phyloP scores from a whole-genome alignment of 2,329 filamentous ascomycete species.

The Nemania sp. region DNA sequence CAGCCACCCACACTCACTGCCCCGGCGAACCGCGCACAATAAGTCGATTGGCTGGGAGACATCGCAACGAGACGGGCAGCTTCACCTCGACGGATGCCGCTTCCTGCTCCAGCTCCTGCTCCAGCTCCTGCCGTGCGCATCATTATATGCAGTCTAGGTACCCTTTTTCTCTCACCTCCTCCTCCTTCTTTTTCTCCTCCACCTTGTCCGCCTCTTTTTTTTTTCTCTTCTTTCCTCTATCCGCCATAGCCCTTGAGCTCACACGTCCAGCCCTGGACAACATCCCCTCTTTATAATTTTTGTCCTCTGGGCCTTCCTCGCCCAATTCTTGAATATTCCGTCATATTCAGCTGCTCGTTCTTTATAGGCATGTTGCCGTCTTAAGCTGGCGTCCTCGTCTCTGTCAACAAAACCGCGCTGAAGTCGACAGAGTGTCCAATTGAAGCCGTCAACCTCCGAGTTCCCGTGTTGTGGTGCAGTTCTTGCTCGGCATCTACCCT shows the following conservation, averaged over 20 bases:
- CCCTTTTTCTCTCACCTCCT: not conserved
- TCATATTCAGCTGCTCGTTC: not conserved
- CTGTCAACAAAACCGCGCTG: constrained; percentile 10
- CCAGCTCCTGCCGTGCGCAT: constrained; percentile 11
- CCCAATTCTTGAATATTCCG: constrained; percentile 7
- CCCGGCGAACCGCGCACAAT: not conserved
- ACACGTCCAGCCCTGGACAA: constrained; percentile 1
- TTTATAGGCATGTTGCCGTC: not conserved
- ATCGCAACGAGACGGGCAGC: constrained; percentile 12
- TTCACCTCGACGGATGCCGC: constrained; percentile 12
- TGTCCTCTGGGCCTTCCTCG: constrained; percentile 1
- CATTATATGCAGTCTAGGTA: constrained; percentile 17
- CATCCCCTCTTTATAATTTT: constrained; percentile 1
- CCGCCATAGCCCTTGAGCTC: constrained; percentile 6
- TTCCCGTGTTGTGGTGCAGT: not conserved
- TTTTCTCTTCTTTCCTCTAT: not conserved
- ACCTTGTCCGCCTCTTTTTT: not conserved
- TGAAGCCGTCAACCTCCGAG: not conserved
- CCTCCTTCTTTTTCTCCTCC: not conserved
- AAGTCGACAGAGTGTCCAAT: constrained; percentile 5
- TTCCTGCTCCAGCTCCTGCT: not conserved
- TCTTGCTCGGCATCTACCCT: not conserved
- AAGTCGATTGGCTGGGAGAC: constrained; percentile 25
- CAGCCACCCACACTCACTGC: constrained; percentile 30
- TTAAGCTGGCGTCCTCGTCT: not conserved